phyloP scores from a whole-genome alignment of 2,329 filamentous ascomycete species.

The Tolypocladium tropicale region DNA sequence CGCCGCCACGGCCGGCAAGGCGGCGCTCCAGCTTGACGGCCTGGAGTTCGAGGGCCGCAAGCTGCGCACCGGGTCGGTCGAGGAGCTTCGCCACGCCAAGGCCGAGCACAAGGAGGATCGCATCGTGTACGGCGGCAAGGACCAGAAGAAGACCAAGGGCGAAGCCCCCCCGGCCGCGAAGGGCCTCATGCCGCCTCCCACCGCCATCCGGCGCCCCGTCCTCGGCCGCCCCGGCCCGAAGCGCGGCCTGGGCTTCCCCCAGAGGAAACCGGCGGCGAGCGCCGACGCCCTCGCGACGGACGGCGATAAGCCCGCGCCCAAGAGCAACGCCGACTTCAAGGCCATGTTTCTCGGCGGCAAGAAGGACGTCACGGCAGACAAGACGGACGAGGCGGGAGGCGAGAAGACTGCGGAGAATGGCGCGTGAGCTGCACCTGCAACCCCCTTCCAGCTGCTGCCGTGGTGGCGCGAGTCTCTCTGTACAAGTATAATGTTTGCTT shows the following conservation, averaged over 20 bases:
- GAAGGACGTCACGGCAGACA: slow-evolving; percentile 2
- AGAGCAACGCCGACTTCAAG: slow-evolving; percentile 50
- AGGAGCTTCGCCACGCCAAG: slow-evolving; percentile 44
- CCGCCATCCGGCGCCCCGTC: slow-evolving; percentile 29
- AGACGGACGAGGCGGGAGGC: not conserved
- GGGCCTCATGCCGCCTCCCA: slow-evolving; percentile 33
- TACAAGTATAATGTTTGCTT: slow-evolving; percentile 1
- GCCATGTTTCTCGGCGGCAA: slow-evolving; percentile 32
- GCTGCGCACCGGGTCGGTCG: slow-evolving; percentile 42
- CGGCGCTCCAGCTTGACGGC: slow-evolving; percentile 49
- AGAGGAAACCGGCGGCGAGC: slow-evolving; percentile 13
- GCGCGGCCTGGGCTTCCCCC: slow-evolving; percentile 32
- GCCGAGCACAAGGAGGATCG: slow-evolving; percentile 24
- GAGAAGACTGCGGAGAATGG: not conserved
- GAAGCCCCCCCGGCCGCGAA: slow-evolving; percentile 7
- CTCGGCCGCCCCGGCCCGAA: slow-evolving; percentile 29
- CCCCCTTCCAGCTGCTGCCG: not conserved
- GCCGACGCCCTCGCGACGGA: slow-evolving; percentile 12
- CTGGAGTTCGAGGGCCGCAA: slow-evolving; percentile 42
- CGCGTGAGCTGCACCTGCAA: not conserved
- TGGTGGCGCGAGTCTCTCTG: not conserved
- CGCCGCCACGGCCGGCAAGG: slow-evolving; percentile 60
- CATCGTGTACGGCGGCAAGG: slow-evolving; percentile 18
- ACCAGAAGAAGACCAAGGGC: slow-evolving; percentile 13
- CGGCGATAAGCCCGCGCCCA: slow-evolving; percentile 19